A percentile compares a stretch with the other conserved stretches of the same genome.
Evolutionary conservation across 768 basidiomycete species (phyloP).

Genomic region (Tricholoma sp.): DNA sequence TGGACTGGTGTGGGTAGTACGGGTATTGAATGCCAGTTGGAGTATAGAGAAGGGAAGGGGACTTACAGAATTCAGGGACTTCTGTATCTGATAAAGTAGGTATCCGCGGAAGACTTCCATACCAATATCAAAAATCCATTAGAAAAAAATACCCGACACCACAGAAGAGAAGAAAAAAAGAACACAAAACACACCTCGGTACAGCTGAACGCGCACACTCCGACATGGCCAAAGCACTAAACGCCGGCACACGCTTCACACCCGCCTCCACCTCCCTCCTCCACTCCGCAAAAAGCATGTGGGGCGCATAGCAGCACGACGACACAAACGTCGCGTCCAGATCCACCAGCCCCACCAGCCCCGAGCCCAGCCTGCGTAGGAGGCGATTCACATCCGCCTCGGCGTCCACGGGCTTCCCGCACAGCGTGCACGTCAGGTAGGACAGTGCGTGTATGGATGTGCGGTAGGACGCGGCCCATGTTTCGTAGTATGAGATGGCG

Average conservation of each 20-base stretch:
- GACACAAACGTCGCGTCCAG: neutral
- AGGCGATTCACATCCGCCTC: neutral
- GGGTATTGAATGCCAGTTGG: neutral
- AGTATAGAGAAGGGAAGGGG: neutral
- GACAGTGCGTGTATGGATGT: neutral
- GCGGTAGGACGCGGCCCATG: neutral
- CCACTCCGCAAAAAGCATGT: neutral
- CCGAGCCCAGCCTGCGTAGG: neutral
- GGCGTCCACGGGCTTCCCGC: neutral
- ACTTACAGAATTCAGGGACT: neutral
- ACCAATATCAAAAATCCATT: no score
- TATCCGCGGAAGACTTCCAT: neutral
- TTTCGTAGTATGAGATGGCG: neutral
- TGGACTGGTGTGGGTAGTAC: neutral
- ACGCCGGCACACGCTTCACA: neutral
- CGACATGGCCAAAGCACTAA: neutral
- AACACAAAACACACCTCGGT: neutral
- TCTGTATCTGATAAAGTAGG: neutral
- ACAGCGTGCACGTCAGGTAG: neutral
- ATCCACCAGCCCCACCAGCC: neutral
- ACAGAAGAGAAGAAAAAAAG: neutral
- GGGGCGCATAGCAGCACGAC: neutral
- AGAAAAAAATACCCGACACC: no score
- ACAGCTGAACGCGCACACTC: no score
- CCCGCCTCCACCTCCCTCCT: neutral